phyloP scores from a whole-genome alignment of 1,284 basidiomycete species.

The Cryptococcus sp. region DNA sequence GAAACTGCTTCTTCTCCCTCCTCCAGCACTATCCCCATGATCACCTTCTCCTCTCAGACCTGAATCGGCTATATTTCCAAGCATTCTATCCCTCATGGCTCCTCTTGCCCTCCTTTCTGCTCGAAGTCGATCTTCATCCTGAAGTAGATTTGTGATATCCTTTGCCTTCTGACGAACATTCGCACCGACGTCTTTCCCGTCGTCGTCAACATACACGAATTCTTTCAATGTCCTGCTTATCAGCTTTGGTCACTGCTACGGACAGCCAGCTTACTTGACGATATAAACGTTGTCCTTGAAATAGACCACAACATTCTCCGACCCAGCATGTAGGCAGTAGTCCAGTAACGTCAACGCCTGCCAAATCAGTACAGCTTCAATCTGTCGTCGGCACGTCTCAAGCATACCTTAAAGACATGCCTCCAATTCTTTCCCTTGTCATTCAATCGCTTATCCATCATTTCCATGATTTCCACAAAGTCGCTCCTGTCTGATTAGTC shows the following conservation, averaged over 20 bases:
- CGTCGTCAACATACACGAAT: conserved; percentile 95
- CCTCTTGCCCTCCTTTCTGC: conserved; percentile 78
- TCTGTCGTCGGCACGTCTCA: not conserved
- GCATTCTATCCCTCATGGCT: conserved; percentile 92
- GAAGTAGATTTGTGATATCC: conserved; percentile 94
- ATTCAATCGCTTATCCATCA: conserved; percentile 97
- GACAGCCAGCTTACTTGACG: conserved; percentile 63
- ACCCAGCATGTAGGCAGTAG: conserved; percentile 93
- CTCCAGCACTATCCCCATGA: conserved; percentile 41
- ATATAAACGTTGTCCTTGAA: conserved; percentile 97
- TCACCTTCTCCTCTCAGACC: conserved; percentile 49
- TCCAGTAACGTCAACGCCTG: conserved; percentile 93
- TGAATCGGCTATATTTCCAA: conserved; percentile 54
- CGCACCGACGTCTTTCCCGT: conserved; percentile 93
- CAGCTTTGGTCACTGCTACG: not conserved
- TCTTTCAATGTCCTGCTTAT: conserved; percentile 75
- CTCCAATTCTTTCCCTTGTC: conserved; percentile 99
- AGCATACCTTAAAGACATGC: conserved; percentile 93
- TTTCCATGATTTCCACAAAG: conserved; percentile 99
- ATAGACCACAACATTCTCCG: conserved; percentile 97
- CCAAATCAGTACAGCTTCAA: no score
- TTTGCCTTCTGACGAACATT: conserved; percentile 99
- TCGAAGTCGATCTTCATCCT: conserved; percentile 79
- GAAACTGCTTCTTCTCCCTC: conserved; percentile 13
- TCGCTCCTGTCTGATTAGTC: conserved; percentile 72